Base-by-base conservation (phyloP, 1,139 yeast species). In the Saccharomyces hybrid region DNA sequence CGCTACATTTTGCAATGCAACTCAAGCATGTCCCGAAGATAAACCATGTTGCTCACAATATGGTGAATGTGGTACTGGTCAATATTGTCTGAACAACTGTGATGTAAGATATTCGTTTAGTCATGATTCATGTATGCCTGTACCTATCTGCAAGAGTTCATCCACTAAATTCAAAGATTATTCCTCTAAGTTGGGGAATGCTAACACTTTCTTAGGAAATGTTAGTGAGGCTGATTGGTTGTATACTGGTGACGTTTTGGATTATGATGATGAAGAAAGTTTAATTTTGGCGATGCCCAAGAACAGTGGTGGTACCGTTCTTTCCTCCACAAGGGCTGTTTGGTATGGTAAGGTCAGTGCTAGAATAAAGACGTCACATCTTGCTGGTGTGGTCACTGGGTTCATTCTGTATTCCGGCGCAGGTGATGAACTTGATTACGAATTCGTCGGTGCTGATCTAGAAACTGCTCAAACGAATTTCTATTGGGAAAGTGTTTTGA, bases 371-470 rank as follows among this genome's bases (percentile, higher is more conserved):
- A 76, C 95, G 1, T 85, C 96, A 0, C 88, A 82, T 65, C 82
- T 81, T 53, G 76, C 72, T 32, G 97, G 97, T 74, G 96, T 90
- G 51, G 81, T 90, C 58, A 79, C 95, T 20, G 93, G 96, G n/a
- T 82, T 85, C 64, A 88, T 90, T 69, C 72, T 88, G 57, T 87
- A 83, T 73, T 87, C 96, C 2, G 89, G 88, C 64, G 89, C 87
- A 47, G 84, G 85, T 72, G 97, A 90, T 74, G 97, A 91, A 77
- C 80, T 90, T 64, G 97, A 90, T 79, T 84, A 74, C 66, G 97
- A 90, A 74, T 85, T 82, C 64, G 84, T 89, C 56, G 98, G 98
- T 57, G 79, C 79, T 62, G 80, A 86, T 66, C 73, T 86, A 64
- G 76, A 76, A 16, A 69, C 73, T 41, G 87, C 83, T 1, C 93